These are phyloP conservation scores for Chlorella variabilis DNA, from an alignment of 163 green algal species.

Conservation along the genomic window DNA sequence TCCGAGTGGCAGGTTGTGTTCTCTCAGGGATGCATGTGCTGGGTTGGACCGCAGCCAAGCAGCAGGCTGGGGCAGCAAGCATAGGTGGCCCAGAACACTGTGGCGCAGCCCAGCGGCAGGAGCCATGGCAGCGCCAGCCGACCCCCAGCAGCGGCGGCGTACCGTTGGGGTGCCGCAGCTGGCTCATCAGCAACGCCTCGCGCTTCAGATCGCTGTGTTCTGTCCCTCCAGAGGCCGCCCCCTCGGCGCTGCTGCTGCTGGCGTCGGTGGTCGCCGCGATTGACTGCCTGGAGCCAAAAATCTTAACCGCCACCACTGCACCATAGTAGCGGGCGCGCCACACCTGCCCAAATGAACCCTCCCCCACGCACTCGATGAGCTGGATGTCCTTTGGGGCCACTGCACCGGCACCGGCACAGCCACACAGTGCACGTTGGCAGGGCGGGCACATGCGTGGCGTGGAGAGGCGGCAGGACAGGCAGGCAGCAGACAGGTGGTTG, in stretches of 20 bases:
- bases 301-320: slow-evolving; percentile 14
- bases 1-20: too few relatives aligned
- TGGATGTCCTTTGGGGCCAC: slow-evolving; percentile 64
- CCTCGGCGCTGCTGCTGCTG: neutral
- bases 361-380: slow-evolving; percentile 75
- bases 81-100: too few relatives aligned
- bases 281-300: too few relatives aligned
- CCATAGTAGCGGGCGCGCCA: slow-evolving; percentile 37
- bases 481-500: neutral
- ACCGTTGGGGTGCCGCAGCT: slow-evolving; percentile 59
- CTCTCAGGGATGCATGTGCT: too few relatives aligned
- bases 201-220: neutral
- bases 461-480: too few relatives aligned
- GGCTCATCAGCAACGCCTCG: slow-evolving; percentile 55
- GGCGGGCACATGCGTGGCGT: too few relatives aligned
- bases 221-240: neutral
- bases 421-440: too few relatives aligned
- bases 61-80: neutral
- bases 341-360: slow-evolving; percentile 82
- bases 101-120: too few relatives aligned
- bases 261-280: too few relatives aligned
- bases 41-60: neutral
- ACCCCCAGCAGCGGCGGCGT: too few relatives aligned
- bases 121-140: too few relatives aligned
- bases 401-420: too few relatives aligned